Evolutionary conservation across 78 protist species (phyloP).

Genomic region (Isochrysis galbana): DNA sequence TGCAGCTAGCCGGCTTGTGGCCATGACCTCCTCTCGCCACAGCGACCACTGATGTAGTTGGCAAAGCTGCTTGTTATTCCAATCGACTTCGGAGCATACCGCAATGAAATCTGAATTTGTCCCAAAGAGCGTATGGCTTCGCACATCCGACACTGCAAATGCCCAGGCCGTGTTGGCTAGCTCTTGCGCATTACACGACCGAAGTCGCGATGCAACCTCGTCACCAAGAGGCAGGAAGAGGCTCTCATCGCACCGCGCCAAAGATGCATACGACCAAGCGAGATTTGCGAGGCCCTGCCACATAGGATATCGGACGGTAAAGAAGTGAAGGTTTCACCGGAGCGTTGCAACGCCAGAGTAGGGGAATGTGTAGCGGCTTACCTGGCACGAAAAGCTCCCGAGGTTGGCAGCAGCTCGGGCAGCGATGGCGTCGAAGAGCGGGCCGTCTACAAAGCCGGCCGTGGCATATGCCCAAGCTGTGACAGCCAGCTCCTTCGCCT

Average conservation of each 20-base stretch:
- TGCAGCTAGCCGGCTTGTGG: too few species aligned
- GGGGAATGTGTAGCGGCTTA: too few species aligned
- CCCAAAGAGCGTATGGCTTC: background rate
- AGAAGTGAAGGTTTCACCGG: too few species aligned
- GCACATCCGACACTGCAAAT: background rate
- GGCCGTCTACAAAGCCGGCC: background rate
- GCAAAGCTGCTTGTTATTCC: background rate
- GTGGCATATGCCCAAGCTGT: slow-evolving; percentile 3
- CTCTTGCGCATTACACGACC: too few species aligned
- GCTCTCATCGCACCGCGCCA: background rate
- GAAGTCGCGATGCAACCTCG: background rate
- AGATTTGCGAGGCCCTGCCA: background rate
- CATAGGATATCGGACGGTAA: too few species aligned
- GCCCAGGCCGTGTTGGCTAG: background rate
- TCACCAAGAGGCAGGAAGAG: background rate
- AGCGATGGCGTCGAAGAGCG: background rate
- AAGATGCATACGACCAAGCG: background rate
- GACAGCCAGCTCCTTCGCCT: background rate
- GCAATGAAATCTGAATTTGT: too few species aligned
- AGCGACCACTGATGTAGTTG: background rate
- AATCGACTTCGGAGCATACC: background rate
- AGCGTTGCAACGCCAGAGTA: too few species aligned
- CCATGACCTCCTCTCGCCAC: background rate
- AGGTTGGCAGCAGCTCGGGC: background rate
- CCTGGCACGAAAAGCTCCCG: background rate